Base-by-base conservation (phyloP, 2,329 filamentous ascomycete genomes). In the Aspergillus tubingensis region DNA sequence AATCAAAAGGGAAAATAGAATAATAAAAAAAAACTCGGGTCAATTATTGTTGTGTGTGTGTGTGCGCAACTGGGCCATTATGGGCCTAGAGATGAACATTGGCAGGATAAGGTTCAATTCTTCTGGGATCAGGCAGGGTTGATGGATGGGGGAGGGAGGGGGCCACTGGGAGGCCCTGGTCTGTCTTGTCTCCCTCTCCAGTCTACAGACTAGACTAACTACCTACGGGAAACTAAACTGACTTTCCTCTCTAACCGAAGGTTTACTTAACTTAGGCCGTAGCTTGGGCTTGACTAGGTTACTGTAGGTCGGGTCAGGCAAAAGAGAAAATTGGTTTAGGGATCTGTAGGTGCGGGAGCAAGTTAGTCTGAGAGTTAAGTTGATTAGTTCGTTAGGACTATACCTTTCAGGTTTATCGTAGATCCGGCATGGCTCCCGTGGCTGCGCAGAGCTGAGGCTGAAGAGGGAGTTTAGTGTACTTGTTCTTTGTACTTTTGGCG, bases 31-130 rank as follows among this genome's bases (percentile, higher is more conserved):
- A 2, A 15, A 15, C 11, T 6, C 50, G 21, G 27, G 47, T 19
- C 59, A 49, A 58, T 53, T 51, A 55, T 48, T 25, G 23, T 27
- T 43, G 21, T 38, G 32, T 36, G 21, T 38, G 32, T 36, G 32
- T 36, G 32, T 13, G 32, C 32, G 32, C 32, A 11, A 36, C 11
- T 36, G 32, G 32, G 32, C 32, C 11, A 36, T 36, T 36, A 36
- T 36, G 32, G 32, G 32, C 32, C 32, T 36, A 13, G 32, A 36
- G 32, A 36, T 36, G 32, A 36, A 13, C 32, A 36, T 36, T 36
- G 32, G 32, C 47, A n/a, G 13, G 13, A 30, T 32, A 49, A 32
- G n/a, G 47, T 49, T 49, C 47, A 49, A 49, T 49, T n/a, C 32
- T 36, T 30, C 47, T 49, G 23, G 47, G 47, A 49, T 49, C 13